Conservation (phyloP, 2,329 filamentous ascomycete species). For the Fusarium buxicola region DNA sequence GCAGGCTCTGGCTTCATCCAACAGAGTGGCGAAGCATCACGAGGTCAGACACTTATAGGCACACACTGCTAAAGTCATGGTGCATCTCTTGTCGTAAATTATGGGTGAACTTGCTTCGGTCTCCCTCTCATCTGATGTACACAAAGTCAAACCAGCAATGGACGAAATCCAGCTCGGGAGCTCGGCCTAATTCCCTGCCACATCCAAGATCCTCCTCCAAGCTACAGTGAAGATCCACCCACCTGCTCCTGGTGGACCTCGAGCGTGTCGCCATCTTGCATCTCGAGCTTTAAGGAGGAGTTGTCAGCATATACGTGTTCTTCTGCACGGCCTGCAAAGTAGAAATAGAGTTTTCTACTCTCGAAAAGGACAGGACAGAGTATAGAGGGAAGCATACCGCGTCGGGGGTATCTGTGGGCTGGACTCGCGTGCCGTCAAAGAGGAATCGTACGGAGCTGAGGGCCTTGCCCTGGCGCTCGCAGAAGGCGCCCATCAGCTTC, state of each 20-base stretch:
- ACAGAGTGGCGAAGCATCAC: too few species aligned
- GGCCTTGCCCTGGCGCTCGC: conserved; percentile 93
- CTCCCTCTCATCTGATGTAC: conserved; percentile 38
- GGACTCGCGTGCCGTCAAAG: conserved; percentile 94
- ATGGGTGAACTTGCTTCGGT: conserved; percentile 35
- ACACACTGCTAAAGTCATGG: conserved; percentile 36
- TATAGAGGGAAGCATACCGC: conserved; percentile 71
- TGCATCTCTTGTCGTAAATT: conserved; percentile 49
- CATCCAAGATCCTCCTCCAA: conserved; percentile 1
- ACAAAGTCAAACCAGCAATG: conserved; percentile 34
- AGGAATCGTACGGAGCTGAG: conserved; percentile 88
- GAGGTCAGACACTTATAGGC: not conserved
- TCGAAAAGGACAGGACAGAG: not conserved
- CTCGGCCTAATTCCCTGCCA: conserved; percentile 13
- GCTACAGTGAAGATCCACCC: conserved; percentile 67
- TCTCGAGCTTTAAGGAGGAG: conserved; percentile 77
- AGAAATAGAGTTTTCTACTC: not conserved
- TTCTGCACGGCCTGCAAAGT: not conserved
- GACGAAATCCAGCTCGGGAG: conserved; percentile 32
- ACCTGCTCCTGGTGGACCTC: conserved; percentile 99
- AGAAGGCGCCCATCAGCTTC: conserved; percentile 99
- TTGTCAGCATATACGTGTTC: conserved; percentile 21
- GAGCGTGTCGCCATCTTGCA: conserved; percentile 94
- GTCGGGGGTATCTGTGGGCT: conserved; percentile 89
- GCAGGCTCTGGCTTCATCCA: too few species aligned